These are phyloP conservation scores for Poa annua DNA, from an alignment of 176 grass and related monocot genomes.

Conservation along the genomic window DNA sequence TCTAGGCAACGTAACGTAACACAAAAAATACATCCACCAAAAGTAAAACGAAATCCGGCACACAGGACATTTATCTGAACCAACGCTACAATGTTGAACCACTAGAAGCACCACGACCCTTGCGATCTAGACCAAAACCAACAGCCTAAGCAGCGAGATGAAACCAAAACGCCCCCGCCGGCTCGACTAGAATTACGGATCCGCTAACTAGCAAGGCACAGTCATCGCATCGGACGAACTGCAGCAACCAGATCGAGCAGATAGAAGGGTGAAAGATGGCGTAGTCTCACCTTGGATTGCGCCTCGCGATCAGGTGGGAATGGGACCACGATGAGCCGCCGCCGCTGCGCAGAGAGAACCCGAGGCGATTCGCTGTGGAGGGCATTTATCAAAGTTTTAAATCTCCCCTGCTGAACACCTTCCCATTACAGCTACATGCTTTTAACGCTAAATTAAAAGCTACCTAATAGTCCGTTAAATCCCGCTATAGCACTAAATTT, in stretches of 20 bases:
- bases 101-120: neutral
- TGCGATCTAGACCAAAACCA: neutral
- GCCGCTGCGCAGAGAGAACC: conserved; percentile 3
- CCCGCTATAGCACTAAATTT: too few relatives aligned
- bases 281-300: neutral
- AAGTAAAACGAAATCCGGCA: neutral
- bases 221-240: neutral
- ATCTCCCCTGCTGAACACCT: too few relatives aligned
- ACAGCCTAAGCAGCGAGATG: neutral
- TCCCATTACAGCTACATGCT: too few relatives aligned
- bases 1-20: neutral
- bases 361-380: neutral
- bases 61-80: neutral
- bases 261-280: neutral
- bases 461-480: too few relatives aligned
- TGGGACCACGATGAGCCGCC: neutral
- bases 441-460: too few relatives aligned
- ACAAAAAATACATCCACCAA: neutral
- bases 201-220: neutral
- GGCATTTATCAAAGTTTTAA: too few relatives aligned
- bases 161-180: neutral
- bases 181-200: neutral
- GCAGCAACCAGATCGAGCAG: too few relatives aligned
- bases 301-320: neutral
- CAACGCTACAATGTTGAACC: neutral